These are phyloP conservation scores for Nitzschia inconspicua DNA, from an alignment of 108 stramenopile genomes.

Conservation along the genomic window DNA sequence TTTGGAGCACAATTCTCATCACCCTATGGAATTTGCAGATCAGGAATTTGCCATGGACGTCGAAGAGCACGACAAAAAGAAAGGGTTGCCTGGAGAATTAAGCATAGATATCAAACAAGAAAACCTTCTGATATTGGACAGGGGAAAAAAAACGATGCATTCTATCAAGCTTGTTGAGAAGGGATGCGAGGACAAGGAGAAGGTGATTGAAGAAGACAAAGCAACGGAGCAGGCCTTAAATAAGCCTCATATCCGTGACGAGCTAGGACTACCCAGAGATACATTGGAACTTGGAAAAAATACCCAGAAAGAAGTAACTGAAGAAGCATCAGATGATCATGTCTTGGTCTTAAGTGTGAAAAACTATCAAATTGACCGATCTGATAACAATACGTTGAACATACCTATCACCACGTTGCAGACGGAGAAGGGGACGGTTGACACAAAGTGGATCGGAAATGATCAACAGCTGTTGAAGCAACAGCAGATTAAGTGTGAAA, in stretches of 20 bases:
- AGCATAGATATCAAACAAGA: neutral
- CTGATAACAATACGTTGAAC: too few relatives aligned
- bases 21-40: neutral
- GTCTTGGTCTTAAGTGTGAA: too few relatives aligned
- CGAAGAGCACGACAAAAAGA: neutral
- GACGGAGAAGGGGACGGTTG: too few relatives aligned
- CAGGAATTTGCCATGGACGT: neutral
- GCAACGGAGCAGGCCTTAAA: neutral
- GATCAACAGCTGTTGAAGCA: too few relatives aligned
- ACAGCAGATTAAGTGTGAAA: too few relatives aligned
- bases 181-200: neutral
- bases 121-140: neutral
- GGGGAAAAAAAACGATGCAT: neutral
- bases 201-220: neutral
- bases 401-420: too few relatives aligned
- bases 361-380: too few relatives aligned
- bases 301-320: too few relatives aligned
- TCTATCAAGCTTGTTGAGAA: neutral
- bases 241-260: neutral
- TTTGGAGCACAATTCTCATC: too few relatives aligned
- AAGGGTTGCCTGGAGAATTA: neutral
- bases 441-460: too few relatives aligned
- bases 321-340: too few relatives aligned
- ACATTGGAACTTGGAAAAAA: too few relatives aligned
- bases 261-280: neutral